Evolutionary conservation across 75 land plant genomes (phyloP).

Genomic region (Pseudotsuga menziesii): DNA sequence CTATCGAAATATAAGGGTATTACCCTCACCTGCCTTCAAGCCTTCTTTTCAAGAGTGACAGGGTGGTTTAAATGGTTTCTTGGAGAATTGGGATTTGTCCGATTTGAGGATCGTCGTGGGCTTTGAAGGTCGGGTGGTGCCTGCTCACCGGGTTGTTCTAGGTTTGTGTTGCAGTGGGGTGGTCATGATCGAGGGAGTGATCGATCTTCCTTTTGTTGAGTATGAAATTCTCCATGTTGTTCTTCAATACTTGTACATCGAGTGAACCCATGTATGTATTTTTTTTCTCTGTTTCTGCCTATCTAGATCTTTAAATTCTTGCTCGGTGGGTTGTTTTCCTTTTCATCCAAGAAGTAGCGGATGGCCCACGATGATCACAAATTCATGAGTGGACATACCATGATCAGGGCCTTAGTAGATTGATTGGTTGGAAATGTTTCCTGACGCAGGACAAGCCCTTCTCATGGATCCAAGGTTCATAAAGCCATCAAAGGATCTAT

Average conservation of each 20-base stretch:
- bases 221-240: slow-evolving; percentile 64
- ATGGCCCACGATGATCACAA: no score
- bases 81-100: slow-evolving; percentile 82
- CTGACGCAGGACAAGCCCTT: no score
- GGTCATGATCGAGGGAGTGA: slow-evolving; percentile 15
- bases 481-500: no score
- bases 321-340: no score
- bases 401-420: no score
- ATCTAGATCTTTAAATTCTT: no score
- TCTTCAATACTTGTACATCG: slow-evolving; percentile 77
- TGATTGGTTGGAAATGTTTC: no score
- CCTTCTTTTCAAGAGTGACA: slow-evolving; percentile 6
- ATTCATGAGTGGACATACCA: no score
- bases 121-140: slow-evolving; percentile 50
- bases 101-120: slow-evolving; percentile 73
- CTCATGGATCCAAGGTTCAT: no score
- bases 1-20: slow-evolving; percentile 78
- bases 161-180: slow-evolving; percentile 41
- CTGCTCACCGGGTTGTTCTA: slow-evolving; percentile 76
- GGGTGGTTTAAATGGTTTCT: slow-evolving; percentile 57
- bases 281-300: neutral
- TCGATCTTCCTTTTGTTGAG: slow-evolving; percentile 40
- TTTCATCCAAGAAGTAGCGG: no score
- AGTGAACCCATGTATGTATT: slow-evolving; percentile 56
- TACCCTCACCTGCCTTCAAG: slow-evolving; percentile 33